Conservation (phyloP, 306 rosid species). For the Styphnolobium japonicum region DNA sequence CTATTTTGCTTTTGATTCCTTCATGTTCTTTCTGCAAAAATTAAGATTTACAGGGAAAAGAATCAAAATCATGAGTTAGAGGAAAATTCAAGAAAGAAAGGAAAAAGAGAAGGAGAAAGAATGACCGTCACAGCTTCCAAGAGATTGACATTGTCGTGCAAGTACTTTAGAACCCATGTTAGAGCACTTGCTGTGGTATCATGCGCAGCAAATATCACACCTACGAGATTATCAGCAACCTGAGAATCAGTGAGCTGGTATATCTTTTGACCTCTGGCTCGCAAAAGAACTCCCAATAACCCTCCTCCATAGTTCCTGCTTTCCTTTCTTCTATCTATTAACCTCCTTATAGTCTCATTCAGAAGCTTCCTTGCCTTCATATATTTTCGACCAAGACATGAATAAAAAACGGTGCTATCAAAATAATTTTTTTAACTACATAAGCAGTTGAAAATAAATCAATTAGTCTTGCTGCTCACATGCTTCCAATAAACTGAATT, state of each 20-base stretch:
- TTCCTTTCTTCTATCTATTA: slow-evolving; percentile 60
- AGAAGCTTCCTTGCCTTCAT: slow-evolving; percentile 76
- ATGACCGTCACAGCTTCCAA: slow-evolving; percentile 60
- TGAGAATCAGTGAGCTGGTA: slow-evolving; percentile 57
- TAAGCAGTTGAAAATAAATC: not conserved
- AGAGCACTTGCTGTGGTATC: slow-evolving; percentile 89
- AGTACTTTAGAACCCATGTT: slow-evolving; percentile 79
- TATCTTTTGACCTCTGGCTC: slow-evolving; percentile 27
- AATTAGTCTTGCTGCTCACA: not conserved
- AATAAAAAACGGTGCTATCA: not conserved
- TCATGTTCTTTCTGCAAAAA: slow-evolving; percentile 72
- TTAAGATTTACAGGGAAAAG: not conserved
- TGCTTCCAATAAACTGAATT: not conserved
- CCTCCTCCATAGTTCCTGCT: slow-evolving; percentile 48
- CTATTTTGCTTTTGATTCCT: slow-evolving; percentile 39
- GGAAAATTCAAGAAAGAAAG: not conserved
- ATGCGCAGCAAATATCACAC: slow-evolving; percentile 93
- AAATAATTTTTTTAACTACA: not conserved
- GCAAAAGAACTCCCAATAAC: slow-evolving; percentile 49
- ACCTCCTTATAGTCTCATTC: slow-evolving; percentile 51
- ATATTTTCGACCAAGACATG: not conserved
- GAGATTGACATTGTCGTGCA: slow-evolving; percentile 60
- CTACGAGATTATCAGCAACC: slow-evolving; percentile 80
- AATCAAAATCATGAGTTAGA: not conserved
- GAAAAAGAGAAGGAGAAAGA: not conserved